Percentiles rank a stretch among this genome's conserved stretches.
Conservation (phyloP, 768 basidiomycete species). For the Mycena pura region DNA sequence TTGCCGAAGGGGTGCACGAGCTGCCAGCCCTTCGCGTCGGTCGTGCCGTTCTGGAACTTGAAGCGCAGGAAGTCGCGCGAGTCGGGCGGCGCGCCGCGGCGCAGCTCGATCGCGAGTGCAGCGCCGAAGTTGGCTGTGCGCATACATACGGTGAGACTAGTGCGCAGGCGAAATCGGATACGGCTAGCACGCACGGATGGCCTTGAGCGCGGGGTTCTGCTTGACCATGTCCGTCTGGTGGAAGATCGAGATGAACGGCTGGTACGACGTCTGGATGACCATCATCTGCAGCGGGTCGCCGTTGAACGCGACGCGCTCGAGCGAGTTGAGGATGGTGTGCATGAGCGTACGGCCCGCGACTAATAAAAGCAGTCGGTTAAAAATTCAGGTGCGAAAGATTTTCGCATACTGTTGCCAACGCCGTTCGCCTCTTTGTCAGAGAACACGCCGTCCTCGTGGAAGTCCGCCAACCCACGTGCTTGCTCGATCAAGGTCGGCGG, state of each 20-base stretch:
- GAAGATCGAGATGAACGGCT: slow-evolving; percentile 91
- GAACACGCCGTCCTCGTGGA: slow-evolving; percentile 82
- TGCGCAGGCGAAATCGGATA: neutral
- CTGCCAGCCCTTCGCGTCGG: slow-evolving; percentile 54
- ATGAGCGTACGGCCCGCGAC: slow-evolving; percentile 86
- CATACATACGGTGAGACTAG: slow-evolving; percentile 1
- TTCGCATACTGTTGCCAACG: slow-evolving; percentile 77
- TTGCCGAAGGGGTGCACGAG: slow-evolving; percentile 79
- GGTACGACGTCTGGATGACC: slow-evolving; percentile 83
- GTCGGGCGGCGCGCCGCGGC: slow-evolving; percentile 76
- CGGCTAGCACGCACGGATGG: slow-evolving; percentile 61
- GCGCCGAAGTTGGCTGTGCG: slow-evolving; percentile 77
- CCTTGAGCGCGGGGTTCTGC: slow-evolving; percentile 63
- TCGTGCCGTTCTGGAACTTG: slow-evolving; percentile 86
- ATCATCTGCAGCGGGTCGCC: slow-evolving; percentile 82
- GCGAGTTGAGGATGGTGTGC: slow-evolving; percentile 70
- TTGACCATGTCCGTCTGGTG: slow-evolving; percentile 70
- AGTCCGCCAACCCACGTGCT: slow-evolving; percentile 77
- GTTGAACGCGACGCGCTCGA: slow-evolving; percentile 81
- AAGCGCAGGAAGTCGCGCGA: slow-evolving; percentile 83
- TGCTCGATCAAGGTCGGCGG: slow-evolving; percentile 77
- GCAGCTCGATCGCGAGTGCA: slow-evolving; percentile 80
- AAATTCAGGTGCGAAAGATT: neutral
- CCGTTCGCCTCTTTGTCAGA: slow-evolving; percentile 64
- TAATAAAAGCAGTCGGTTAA: slow-evolving; percentile 36